A percentile compares a stretch with the other conserved stretches of the same genome.
Conservation (phyloP, 2,329 filamentous ascomycete species). For the Lasiodiplodia citricola region DNA sequence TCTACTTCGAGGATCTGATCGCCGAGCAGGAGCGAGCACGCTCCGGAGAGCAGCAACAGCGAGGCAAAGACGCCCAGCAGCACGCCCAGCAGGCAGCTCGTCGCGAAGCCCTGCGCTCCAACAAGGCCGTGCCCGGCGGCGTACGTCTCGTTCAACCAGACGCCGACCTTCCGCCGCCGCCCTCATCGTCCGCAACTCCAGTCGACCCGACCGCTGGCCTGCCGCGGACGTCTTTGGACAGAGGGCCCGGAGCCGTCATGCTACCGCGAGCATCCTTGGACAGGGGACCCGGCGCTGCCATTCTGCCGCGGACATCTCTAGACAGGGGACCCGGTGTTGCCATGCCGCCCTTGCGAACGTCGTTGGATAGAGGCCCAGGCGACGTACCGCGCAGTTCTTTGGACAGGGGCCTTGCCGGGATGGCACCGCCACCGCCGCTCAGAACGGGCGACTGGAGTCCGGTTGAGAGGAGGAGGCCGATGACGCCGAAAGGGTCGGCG, state of each 20-base stretch:
- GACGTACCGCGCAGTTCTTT: conserved; percentile 10
- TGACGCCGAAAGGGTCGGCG: conserved; percentile 10
- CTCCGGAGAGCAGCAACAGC: conserved; percentile 9
- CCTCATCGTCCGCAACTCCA: neutral
- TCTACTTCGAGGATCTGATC: conserved; percentile 80
- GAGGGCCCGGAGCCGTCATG: neutral
- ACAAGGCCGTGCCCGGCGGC: conserved; percentile 35
- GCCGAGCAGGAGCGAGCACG: conserved; percentile 63
- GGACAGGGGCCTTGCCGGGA: conserved; percentile 6
- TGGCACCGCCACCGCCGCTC: conserved; percentile 12
- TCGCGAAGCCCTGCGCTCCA: conserved; percentile 21
- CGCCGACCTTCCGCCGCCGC: neutral
- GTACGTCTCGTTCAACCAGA: conserved; percentile 44
- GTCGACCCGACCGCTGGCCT: neutral
- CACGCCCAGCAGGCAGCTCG: conserved; percentile 18
- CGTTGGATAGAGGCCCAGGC: neutral
- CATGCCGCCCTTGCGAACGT: conserved; percentile 17
- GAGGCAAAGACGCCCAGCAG: neutral
- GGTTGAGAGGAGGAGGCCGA: conserved; percentile 4
- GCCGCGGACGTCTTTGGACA: neutral
- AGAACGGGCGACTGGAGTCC: conserved; percentile 19
- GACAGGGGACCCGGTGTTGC: neutral
- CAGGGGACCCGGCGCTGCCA: neutral
- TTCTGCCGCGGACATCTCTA: neutral
- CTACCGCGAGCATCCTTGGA: neutral